Percentiles rank a stretch among this genome's conserved stretches.
Evolutionary conservation across 768 basidiomycete species (phyloP).

Genomic region (Dioszegia crocea): DNA sequence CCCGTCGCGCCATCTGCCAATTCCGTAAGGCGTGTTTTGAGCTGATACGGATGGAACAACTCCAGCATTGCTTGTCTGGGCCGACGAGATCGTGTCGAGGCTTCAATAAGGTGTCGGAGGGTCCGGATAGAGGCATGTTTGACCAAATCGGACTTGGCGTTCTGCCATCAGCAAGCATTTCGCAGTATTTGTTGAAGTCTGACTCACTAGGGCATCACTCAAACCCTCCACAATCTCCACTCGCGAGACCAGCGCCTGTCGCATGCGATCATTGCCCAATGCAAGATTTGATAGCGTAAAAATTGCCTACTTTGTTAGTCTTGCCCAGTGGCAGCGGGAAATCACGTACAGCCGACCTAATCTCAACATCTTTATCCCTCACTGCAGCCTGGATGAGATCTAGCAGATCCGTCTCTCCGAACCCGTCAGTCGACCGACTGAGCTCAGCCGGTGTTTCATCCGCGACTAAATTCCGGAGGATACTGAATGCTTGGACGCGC

Average conservation of each 20-base stretch:
- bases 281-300: constrained; percentile 35
- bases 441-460: constrained; percentile 30
- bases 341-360: constrained; percentile 25
- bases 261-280: constrained; percentile 30
- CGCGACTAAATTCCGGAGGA: constrained; percentile 36
- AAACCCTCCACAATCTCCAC: constrained; percentile 31
- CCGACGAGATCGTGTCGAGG: constrained; percentile 23
- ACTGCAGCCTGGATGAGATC: constrained; percentile 21
- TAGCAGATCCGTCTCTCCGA: constrained; percentile 27
- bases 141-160: constrained; percentile 20
- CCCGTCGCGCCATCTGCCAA: constrained; percentile 15
- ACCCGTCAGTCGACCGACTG: constrained; percentile 15
- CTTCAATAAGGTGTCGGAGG: constrained; percentile 34
- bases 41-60: constrained; percentile 36
- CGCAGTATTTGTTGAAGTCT: neutral
- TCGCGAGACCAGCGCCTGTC: constrained; percentile 19
- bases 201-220: constrained; percentile 32
- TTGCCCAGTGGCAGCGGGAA: neutral
- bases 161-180: constrained; percentile 13
- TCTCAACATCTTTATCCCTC: constrained; percentile 17
- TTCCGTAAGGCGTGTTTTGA: constrained; percentile 23
- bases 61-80: constrained; percentile 36
- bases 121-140: constrained; percentile 29
- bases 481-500: constrained; percentile 30
- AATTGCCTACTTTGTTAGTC: constrained; percentile 17